A percentile compares a stretch with the other conserved stretches of the same genome.
These are phyloP conservation scores for Gracilaria caudata DNA, from an alignment of 23 red algal species.

Conservation along the genomic window DNA sequence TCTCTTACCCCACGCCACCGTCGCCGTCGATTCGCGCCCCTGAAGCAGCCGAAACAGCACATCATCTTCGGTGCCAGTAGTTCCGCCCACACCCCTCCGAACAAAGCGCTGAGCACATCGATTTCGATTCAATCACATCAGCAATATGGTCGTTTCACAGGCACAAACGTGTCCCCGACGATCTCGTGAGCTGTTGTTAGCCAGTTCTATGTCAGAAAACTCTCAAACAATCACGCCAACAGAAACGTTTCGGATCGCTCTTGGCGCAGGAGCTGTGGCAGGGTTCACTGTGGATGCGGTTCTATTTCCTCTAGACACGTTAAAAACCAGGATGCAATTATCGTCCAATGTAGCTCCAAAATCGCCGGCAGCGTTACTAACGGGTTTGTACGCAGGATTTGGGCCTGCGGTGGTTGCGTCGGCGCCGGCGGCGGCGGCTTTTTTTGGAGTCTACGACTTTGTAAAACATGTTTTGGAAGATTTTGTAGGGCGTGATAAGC, in stretches of 20 bases:
- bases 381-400: slow-evolving; percentile 88
- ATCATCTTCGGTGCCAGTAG: not conserved
- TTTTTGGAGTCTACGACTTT: slow-evolving; percentile 95
- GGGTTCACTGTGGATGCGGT: slow-evolving; percentile 89
- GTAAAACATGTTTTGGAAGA: slow-evolving; percentile 71
- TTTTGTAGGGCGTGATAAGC: slow-evolving; percentile 18
- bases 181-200: not conserved
- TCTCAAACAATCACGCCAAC: not conserved
- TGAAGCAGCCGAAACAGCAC: too few species aligned
- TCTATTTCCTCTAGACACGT: slow-evolving; percentile 96
- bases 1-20: too few species aligned
- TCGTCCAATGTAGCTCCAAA: slow-evolving; percentile 17
- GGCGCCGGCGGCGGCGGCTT: slow-evolving; percentile 91
- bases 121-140: not conserved
- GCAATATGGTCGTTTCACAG: not conserved
- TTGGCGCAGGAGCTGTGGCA: slow-evolving; percentile 85
- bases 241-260: slow-evolving; percentile 70
- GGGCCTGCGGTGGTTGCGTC: slow-evolving; percentile 90
- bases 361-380: slow-evolving; percentile 50
- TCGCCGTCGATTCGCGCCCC: too few species aligned
- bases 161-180: not conserved
- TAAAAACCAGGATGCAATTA: slow-evolving; percentile 93
- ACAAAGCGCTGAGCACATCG: not conserved
- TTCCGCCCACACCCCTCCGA: not conserved
- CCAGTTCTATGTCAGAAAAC: not conserved